Evolutionary conservation across 2,329 filamentous ascomycete genomes (phyloP).

Genomic region (Pyrenophora tritici-repentis): DNA sequence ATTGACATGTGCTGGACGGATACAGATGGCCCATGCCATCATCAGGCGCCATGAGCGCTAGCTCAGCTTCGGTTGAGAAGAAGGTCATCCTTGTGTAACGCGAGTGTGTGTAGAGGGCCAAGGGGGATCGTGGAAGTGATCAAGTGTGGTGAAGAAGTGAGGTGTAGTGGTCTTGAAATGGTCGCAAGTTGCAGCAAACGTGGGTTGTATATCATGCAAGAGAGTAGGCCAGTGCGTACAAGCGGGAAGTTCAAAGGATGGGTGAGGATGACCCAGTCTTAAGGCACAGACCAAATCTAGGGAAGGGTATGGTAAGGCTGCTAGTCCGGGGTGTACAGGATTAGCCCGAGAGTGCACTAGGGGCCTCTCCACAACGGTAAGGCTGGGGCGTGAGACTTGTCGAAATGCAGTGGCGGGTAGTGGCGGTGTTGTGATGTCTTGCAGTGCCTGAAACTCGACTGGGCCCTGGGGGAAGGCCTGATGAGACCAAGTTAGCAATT

Average conservation of each 20-base stretch:
- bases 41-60: slow-evolving; percentile 44
- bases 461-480: slow-evolving; percentile 35
- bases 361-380: slow-evolving; percentile 41
- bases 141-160: slow-evolving; percentile 14
- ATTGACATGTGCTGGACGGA: slow-evolving; percentile 45
- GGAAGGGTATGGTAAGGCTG: slow-evolving; percentile 35
- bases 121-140: slow-evolving; percentile 10
- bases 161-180: slow-evolving; percentile 22
- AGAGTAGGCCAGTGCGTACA: slow-evolving; percentile 36
- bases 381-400: slow-evolving; percentile 40
- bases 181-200: slow-evolving; percentile 27
- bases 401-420: slow-evolving; percentile 41
- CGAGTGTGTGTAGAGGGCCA: slow-evolving; percentile 3
- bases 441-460: slow-evolving; percentile 38
- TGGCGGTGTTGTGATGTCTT: slow-evolving; percentile 46
- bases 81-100: slow-evolving; percentile 38
- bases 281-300: slow-evolving; percentile 36
- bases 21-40: slow-evolving; percentile 43
- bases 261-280: slow-evolving; percentile 37
- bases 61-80: slow-evolving; percentile 45
- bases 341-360: slow-evolving; percentile 39
- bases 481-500: slow-evolving; percentile 35
- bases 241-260: slow-evolving; percentile 31
- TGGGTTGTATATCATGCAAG: slow-evolving; percentile 37
- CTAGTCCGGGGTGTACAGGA: slow-evolving; percentile 40